Percentiles rank a stretch among this genome's conserved stretches.
phyloP scores from a whole-genome alignment of 352 stramenopile genomes.

The Phytophthora niederhauseri region DNA sequence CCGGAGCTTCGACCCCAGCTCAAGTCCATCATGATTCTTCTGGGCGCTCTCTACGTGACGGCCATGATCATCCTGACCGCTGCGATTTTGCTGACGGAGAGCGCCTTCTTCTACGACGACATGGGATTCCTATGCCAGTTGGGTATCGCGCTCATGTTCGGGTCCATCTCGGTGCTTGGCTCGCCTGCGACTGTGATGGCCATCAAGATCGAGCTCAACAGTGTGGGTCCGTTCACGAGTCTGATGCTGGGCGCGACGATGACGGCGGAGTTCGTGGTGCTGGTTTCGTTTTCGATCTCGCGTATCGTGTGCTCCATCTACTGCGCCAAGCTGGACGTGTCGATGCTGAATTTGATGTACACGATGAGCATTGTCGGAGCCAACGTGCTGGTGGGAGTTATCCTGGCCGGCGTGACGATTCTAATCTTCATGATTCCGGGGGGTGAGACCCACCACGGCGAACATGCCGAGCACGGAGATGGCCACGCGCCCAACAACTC shows the following conservation, averaged over 20 bases:
- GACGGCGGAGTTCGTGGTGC: constrained; percentile 70
- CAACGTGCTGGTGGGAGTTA: constrained; percentile 52
- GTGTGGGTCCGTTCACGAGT: constrained; percentile 71
- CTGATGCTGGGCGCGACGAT: constrained; percentile 76
- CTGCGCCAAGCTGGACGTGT: constrained; percentile 60
- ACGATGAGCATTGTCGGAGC: constrained; percentile 57
- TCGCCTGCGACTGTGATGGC: constrained; percentile 78
- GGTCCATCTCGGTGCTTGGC: constrained; percentile 63
- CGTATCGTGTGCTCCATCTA: constrained; percentile 69
- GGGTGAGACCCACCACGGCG: constrained; percentile 22
- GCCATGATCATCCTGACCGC: constrained; percentile 60
- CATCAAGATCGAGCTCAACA: constrained; percentile 81
- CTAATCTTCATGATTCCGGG: constrained; percentile 62
- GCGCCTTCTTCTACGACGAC: constrained; percentile 59
- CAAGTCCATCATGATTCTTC: constrained; percentile 57
- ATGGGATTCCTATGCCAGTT: constrained; percentile 52
- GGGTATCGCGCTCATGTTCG: constrained; percentile 72
- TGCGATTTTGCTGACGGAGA: constrained; percentile 37
- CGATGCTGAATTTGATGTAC: constrained; percentile 56
- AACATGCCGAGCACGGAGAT: constrained; percentile 2
- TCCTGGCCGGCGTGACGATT: constrained; percentile 51
- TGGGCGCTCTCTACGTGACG: constrained; percentile 49
- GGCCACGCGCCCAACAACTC: not conserved
- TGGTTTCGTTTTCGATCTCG: constrained; percentile 70
- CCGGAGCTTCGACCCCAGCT: constrained; percentile 63